Conservation (phyloP, 257 asterid species). For the Solanum etuberosum region DNA sequence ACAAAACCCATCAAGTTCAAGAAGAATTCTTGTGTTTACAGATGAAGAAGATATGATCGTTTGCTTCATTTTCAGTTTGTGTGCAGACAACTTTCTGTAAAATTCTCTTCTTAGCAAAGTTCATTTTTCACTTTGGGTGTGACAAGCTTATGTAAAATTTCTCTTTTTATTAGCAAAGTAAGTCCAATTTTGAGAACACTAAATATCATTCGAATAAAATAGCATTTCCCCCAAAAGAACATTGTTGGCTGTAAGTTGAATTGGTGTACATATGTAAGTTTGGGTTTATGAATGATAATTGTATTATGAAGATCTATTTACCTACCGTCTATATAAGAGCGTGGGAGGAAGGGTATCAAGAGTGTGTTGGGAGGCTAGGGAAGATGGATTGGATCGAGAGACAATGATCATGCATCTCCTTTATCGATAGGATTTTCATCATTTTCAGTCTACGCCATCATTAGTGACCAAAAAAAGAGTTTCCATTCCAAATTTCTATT, state of each 20-base stretch:
- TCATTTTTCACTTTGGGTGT: background rate
- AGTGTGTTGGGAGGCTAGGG: background rate
- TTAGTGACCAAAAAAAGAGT: background rate
- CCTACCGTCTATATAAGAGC: background rate
- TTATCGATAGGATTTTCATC: background rate
- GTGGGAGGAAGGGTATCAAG: background rate
- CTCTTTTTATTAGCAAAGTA: background rate
- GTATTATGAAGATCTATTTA: background rate
- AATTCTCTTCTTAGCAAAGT: background rate
- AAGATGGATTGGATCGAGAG: background rate
- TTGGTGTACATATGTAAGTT: background rate
- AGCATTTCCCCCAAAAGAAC: background rate
- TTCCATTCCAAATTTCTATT: no score
- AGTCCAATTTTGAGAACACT: background rate
- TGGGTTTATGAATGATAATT: background rate
- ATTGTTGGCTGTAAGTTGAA: background rate
- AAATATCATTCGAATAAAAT: background rate
- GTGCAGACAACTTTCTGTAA: background rate
- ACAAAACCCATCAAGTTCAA: constrained; percentile 56
- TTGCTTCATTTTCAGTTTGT: background rate
- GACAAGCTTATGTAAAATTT: background rate
- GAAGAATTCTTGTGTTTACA: constrained; percentile 55
- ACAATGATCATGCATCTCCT: background rate
- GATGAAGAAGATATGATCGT: constrained; percentile 16
- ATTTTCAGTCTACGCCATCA: background rate